phyloP scores from a whole-genome alignment of 306 rosid species.

The Chamaecrista fasciculata region DNA sequence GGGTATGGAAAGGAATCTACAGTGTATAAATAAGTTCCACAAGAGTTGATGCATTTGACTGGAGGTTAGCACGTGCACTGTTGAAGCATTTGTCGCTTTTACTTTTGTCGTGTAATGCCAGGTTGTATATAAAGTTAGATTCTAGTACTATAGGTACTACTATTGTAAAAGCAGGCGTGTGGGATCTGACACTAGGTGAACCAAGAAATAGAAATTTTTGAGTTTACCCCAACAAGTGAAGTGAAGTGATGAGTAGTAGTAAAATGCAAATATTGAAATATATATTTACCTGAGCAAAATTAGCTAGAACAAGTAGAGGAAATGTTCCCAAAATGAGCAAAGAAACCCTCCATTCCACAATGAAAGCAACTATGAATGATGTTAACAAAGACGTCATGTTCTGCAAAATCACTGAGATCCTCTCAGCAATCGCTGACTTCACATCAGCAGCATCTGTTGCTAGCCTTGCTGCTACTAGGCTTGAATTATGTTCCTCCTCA shows the following conservation, averaged over 20 bases:
- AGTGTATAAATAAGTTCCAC: slow-evolving; percentile 2
- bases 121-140: slow-evolving; percentile 45
- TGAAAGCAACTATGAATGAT: slow-evolving; percentile 95
- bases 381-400: slow-evolving; percentile 98
- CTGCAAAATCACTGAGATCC: slow-evolving; percentile 91
- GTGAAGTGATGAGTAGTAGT: too few relatives aligned
- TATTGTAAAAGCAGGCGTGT: slow-evolving; percentile 31
- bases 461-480: slow-evolving; percentile 77
- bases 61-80: slow-evolving; percentile 71
- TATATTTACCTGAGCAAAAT: slow-evolving; percentile 86
- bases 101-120: slow-evolving; percentile 62
- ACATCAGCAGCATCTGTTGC: slow-evolving; percentile 98
- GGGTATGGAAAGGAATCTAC: slow-evolving; percentile 47
- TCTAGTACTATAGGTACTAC: slow-evolving; percentile 40
- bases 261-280: too few relatives aligned
- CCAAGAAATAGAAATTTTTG: too few relatives aligned
- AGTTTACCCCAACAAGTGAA: too few relatives aligned
- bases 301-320: slow-evolving; percentile 93
- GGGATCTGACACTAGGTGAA: slow-evolving; percentile 34
- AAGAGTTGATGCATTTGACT: slow-evolving; percentile 39
- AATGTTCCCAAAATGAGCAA: slow-evolving; percentile 85
- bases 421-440: slow-evolving; percentile 94
- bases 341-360: slow-evolving; percentile 99
- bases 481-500: slow-evolving; percentile 97
- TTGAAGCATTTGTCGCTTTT: slow-evolving; percentile 27